Evolutionary conservation across 2,329 filamentous ascomycete species (phyloP), one percentile per base, ranked within the genome.

Genomic region (Aspergillus pseudotamarii): DNA sequence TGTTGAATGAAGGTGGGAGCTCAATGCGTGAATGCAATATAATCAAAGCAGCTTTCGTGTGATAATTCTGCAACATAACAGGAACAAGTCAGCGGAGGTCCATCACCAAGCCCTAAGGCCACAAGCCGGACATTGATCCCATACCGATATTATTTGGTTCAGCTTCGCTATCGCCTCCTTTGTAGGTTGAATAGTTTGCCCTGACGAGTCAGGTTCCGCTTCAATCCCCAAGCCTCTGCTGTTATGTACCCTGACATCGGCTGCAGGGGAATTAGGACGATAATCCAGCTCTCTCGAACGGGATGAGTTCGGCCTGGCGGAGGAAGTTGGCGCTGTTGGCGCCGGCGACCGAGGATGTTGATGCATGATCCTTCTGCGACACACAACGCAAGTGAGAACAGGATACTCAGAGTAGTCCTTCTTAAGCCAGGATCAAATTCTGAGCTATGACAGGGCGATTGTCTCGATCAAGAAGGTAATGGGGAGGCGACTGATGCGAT

Each of bases 131-230:
- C 26, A 16, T 26, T 34, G 45, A 50, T 50, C 65, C 72, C 80
- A 65, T 82, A 96, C 93, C 86, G 95, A 92, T 72, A 97, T 89
- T 73, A 98, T 95, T 80, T 97, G 93, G 77, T 96, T 95, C 70
- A 97, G 84, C 82, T 95, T 95, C 79, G 86, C 88, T 76, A 90
- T 80, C 6, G 88, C 87, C 69, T 94, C 91, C 71, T 84, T 85
- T 60, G 85, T 87, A 54, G 87, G 86, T 30, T 83, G 78, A 50
- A 81, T 74, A 51, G 81, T 79, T 66, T 78, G 73, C 56, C 76
- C 75, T 19, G 74, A 64, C 57, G 78, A 69, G 68, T 82, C 81
- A 66, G 81, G 76, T 59, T 80, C 81, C 34, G 84, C 79, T 59
- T 82, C 82, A 63, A 83, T 84, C 28, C 82, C 83, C 53, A 82